Conservation (phyloP, 2,329 filamentous ascomycete genomes). For the Basipetospora sp. region DNA sequence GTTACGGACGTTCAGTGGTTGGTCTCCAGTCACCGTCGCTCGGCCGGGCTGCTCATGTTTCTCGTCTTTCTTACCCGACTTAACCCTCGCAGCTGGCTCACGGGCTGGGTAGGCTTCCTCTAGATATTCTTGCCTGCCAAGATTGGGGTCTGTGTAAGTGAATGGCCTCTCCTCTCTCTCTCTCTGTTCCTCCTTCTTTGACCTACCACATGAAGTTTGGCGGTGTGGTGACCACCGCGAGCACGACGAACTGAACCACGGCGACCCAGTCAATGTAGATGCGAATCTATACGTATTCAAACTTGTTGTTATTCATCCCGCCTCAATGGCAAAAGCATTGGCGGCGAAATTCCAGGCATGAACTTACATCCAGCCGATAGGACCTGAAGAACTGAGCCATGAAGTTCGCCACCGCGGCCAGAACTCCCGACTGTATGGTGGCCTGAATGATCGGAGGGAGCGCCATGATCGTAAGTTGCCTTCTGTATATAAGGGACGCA, state of each 20-base stretch:
- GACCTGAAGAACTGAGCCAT: conserved; percentile 57
- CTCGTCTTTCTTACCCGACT: conserved; percentile 22
- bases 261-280: conserved; percentile 51
- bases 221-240: conserved; percentile 57
- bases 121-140: conserved; percentile 1
- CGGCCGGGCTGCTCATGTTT: conserved; percentile 24
- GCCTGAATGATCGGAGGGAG: conserved; percentile 39
- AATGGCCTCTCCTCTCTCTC: too few relatives aligned
- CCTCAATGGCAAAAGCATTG: too few relatives aligned
- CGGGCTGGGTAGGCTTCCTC: conserved; percentile 37
- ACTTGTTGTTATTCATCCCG: too few relatives aligned
- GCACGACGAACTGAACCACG: conserved; percentile 64
- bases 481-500: too few relatives aligned
- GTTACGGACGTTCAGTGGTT: conserved; percentile 37
- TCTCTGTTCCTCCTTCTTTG: not conserved
- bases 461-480: conserved; percentile 7
- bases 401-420: conserved; percentile 55
- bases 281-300: conserved; percentile 30
- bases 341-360: too few relatives aligned
- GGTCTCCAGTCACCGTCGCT: conserved; percentile 5
- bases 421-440: conserved; percentile 49
- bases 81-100: conserved; percentile 20
- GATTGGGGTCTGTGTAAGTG: too few relatives aligned
- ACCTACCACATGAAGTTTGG: conserved; percentile 69
- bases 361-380: conserved; percentile 42